Base-by-base conservation (phyloP, 352 stramenopile genomes). In the Phytophthora niederhauseri region DNA sequence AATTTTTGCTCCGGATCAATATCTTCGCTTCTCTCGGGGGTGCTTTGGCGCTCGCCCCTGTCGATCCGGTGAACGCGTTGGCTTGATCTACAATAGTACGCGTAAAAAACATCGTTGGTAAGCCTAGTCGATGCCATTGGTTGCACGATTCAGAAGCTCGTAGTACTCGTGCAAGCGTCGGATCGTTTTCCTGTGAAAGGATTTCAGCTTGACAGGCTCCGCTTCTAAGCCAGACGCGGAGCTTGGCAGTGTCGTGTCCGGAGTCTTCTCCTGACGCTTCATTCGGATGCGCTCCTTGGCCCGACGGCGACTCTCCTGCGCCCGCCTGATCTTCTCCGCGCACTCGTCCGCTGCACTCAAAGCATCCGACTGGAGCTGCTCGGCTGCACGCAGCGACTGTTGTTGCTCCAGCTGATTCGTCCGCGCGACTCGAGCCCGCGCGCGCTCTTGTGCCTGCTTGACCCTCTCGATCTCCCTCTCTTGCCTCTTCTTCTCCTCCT, bases 401-500 rank as follows among this genome's bases (percentile, higher is more conserved):
- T 77, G 52, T 14, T 76, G 55, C 24, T 89, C 77, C 17, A 73
- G 65, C 56, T 88, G 81, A 26, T 83, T 87, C 1, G 70, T 72
- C 17, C 80, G 76, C 0, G 69, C 65, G 15, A 92, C 61, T 19
- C 85, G 64, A 0, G 83, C 83, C 6, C 75, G 73, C 15, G 83
- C 84, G 15, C 84, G 78, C 50, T 92, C 81, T 52, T 89, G 83
- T 1, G 83, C 83, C 8, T 92, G 84, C 0, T 80, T 79, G 26
- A 90, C 76, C 50, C 74, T 83, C 55, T 87, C 73, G 1, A 61
- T 26, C 19, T 80, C 73, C 1, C 68, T 61, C 49, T 81, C 55
- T 2, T 54, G 43, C 14, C 24, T 64, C 38, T 67, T 80, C 17
- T 64, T 72, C 61, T 79, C 72, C 22, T 81, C 71, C 2, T 71